Percentiles rank a stretch among this genome's conserved stretches.
These are phyloP conservation scores for Pseudonitzschia multiseries DNA, from an alignment of 108 stramenopile species.

Conservation along the genomic window DNA sequence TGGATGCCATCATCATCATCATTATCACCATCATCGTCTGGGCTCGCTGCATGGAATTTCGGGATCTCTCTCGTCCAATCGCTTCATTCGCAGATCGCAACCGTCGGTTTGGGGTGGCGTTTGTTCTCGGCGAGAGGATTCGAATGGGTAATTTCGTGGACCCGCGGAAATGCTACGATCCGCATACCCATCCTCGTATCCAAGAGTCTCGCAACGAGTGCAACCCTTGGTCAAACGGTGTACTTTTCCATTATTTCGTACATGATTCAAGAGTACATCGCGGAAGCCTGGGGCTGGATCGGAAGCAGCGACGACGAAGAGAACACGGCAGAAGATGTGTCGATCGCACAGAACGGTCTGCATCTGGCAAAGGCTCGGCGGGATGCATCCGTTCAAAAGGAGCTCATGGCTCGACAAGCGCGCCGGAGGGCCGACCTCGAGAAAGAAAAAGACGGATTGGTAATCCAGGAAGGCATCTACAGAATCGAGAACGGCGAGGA, in stretches of 20 bases:
- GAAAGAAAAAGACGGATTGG: conserved; percentile 56
- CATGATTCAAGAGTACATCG: conserved; percentile 37
- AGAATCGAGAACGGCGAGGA: conserved; percentile 28
- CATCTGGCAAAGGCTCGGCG: conserved; percentile 33
- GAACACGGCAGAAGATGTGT: conserved; percentile 11
- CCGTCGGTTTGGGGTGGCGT: conserved; percentile 37
- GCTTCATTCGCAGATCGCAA: conserved; percentile 34
- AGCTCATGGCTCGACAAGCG: conserved; percentile 59
- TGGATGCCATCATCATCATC: conserved; percentile 10
- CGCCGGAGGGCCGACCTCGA: conserved; percentile 46
- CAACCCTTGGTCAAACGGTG: conserved; percentile 16
- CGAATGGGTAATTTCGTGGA: conserved; percentile 44
- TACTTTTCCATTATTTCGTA: conserved; percentile 39
- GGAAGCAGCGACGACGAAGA: not conserved
- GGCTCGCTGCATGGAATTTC: conserved; percentile 31
- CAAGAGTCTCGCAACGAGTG: conserved; percentile 2
- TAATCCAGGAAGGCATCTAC: conserved; percentile 61
- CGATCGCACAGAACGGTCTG: conserved; percentile 3
- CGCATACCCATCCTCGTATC: conserved; percentile 39
- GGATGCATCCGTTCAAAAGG: conserved; percentile 53
- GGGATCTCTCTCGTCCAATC: conserved; percentile 33
- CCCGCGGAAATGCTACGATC: conserved; percentile 42
- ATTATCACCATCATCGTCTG: too few relatives aligned
- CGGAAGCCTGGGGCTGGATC: conserved; percentile 40
- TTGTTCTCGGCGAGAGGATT: conserved; percentile 31